Conservation (phyloP, 805 yeast genomes). For the Lachancea mirantina region DNA sequence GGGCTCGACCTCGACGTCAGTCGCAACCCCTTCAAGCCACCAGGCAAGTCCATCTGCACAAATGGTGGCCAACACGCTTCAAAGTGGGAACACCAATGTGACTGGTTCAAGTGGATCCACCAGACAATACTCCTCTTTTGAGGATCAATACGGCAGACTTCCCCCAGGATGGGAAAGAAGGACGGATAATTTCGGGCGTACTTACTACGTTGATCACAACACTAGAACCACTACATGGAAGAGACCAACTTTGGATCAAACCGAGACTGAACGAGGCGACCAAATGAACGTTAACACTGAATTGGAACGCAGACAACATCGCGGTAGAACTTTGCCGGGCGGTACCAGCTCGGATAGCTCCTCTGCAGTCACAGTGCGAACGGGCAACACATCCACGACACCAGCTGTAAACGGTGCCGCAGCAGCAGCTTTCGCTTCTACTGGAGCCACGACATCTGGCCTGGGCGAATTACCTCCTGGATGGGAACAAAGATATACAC, state of each 20-base stretch:
- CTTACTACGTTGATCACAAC: constrained; percentile 96
- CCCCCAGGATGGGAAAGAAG: constrained; percentile 99
- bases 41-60: constrained; percentile 23
- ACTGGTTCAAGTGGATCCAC: constrained; percentile 16
- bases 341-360: constrained; percentile 28
- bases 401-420: constrained; percentile 47
- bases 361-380: constrained; percentile 35
- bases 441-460: constrained; percentile 87
- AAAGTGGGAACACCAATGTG: constrained; percentile 22
- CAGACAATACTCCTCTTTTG: constrained; percentile 85
- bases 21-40: constrained; percentile 17
- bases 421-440: constrained; percentile 59
- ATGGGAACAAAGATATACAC: constrained; percentile 98
- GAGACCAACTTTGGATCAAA: constrained; percentile 79
- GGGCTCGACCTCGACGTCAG: constrained; percentile 7
- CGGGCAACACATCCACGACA: constrained; percentile 40
- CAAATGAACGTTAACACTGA: constrained; percentile 68
- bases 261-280: constrained; percentile 56
- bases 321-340: constrained; percentile 84
- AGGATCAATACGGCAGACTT: constrained; percentile 91
- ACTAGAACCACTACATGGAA: constrained; percentile 99
- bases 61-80: constrained; percentile 27
- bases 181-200: constrained; percentile 94
- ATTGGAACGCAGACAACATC: constrained; percentile 84
- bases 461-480: constrained; percentile 96